phyloP scores from a whole-genome alignment of 805 yeast species.

The Saturnispora ahearnii region DNA sequence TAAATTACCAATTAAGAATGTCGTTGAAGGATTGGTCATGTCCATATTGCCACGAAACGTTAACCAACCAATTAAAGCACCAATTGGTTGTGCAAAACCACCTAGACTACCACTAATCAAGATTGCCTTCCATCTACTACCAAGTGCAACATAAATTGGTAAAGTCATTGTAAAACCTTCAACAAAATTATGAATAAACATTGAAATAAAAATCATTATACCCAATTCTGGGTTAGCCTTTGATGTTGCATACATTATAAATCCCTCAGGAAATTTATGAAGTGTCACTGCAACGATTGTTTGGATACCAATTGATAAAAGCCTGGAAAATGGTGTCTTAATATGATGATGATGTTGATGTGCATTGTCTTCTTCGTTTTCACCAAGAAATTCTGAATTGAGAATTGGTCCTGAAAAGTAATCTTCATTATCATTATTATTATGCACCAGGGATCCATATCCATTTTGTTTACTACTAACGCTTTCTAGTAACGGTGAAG shows the following conservation, averaged over 20 bases:
- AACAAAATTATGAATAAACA: conserved; percentile 81
- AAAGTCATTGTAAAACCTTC: conserved; percentile 94
- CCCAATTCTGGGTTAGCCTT: conserved; percentile 64
- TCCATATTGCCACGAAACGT: conserved; percentile 33
- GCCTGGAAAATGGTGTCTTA: conserved; percentile 63
- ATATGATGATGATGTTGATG: conserved; percentile 57
- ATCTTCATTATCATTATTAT: conserved; percentile 9
- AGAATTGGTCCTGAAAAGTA: background rate
- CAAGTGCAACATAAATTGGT: conserved; percentile 75
- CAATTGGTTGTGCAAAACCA: conserved; percentile 80
- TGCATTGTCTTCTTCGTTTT: conserved; percentile 7
- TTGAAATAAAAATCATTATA: conserved; percentile 68
- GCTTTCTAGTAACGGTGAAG: conserved; percentile 24
- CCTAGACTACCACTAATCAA: conserved; percentile 62
- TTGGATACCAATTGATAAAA: conserved; percentile 84
- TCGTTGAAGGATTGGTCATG: conserved; percentile 28
- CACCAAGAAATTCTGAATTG: conserved; percentile 9
- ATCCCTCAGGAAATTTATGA: conserved; percentile 94
- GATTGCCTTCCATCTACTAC: conserved; percentile 53
- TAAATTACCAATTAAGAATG: conserved; percentile 49
- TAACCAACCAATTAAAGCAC: conserved; percentile 64
- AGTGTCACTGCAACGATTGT: conserved; percentile 80
- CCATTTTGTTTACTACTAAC: background rate
- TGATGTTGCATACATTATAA: conserved; percentile 74
- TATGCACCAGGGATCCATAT: background rate